Percentiles rank a stretch among this genome's conserved stretches.
Conservation (phyloP, 495 filamentous ascomycete genomes). For the Jackrogersella multiformis region DNA sequence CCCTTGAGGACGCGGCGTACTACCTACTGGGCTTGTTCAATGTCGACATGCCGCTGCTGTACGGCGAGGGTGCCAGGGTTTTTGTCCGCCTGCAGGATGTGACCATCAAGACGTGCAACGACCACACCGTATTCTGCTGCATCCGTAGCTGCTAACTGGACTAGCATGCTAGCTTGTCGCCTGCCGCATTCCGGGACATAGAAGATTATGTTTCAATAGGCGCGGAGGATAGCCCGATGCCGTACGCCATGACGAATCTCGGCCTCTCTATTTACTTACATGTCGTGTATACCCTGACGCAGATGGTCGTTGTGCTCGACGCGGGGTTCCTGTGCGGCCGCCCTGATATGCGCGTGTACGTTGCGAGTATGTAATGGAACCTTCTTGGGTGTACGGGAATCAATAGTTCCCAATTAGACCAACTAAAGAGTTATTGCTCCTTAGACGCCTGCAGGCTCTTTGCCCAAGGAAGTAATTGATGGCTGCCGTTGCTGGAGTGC, state of each 20-base stretch:
- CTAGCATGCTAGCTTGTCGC: constrained; percentile 26
- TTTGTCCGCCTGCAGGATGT: constrained; percentile 46
- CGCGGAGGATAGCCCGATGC: constrained; percentile 12
- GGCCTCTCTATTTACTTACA: constrained; percentile 22
- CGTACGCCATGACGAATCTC: constrained; percentile 24
- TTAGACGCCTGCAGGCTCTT: no score
- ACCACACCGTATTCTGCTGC: constrained; percentile 44
- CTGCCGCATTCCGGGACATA: constrained; percentile 9
- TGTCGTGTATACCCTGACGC: constrained; percentile 18
- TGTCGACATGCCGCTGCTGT: constrained; percentile 45
- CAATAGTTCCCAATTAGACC: no score
- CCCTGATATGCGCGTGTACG: constrained; percentile 12
- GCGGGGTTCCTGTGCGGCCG: background rate
- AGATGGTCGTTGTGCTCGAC: constrained; percentile 22
- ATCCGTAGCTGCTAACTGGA: constrained; percentile 5
- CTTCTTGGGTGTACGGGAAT: no score
- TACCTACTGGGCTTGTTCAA: constrained; percentile 47
- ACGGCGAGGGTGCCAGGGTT: constrained; percentile 46
- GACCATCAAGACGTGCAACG: constrained; percentile 38
- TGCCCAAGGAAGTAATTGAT: no score
- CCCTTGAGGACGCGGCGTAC: constrained; percentile 46
- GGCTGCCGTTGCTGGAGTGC: no score
- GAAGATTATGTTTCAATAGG: constrained; percentile 13
- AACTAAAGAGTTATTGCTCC: no score
- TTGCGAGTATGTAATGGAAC: no score